Evolutionary conservation across 768 basidiomycete species (phyloP).

Genomic region (Rhodotorula paludigena): DNA sequence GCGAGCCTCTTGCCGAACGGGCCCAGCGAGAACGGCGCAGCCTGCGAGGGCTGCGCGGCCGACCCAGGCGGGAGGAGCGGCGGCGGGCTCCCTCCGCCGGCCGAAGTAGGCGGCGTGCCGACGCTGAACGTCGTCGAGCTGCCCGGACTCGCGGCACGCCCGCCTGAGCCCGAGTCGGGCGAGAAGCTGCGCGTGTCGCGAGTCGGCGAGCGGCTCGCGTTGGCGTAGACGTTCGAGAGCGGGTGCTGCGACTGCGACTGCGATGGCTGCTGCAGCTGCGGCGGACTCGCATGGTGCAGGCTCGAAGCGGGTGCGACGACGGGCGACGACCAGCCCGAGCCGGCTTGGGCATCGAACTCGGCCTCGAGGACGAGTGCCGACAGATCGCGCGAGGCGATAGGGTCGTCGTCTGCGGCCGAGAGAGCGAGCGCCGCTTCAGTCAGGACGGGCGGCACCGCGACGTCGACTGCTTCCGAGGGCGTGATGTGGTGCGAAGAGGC

Average conservation of each 20-base stretch:
- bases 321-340: conserved; percentile 28
- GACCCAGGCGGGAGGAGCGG: conserved; percentile 1
- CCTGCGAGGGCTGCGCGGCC: background rate
- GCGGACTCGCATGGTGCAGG: too few species aligned
- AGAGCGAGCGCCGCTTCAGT: conserved; percentile 35
- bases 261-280: background rate
- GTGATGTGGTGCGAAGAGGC: conserved; percentile 31
- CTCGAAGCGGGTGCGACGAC: background rate
- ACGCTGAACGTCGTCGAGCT: conserved; percentile 16
- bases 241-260: background rate
- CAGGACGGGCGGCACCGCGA: conserved; percentile 37
- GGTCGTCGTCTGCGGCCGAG: conserved; percentile 15
- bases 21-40: conserved; percentile 23
- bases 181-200: conserved; percentile 22
- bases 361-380: conserved; percentile 26
- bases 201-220: conserved; percentile 25
- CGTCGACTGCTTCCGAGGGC: conserved; percentile 36
- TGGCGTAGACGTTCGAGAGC: conserved; percentile 6
- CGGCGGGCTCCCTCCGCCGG: conserved; percentile 19
- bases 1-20: conserved; percentile 22
- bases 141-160: conserved; percentile 6
- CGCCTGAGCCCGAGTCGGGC: conserved; percentile 21
- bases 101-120: conserved; percentile 15
- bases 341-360: conserved; percentile 27
- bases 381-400: conserved; percentile 16